Evolutionary conservation across 306 rosid species (phyloP).

Genomic region (Lathyrus oleraceus): DNA sequence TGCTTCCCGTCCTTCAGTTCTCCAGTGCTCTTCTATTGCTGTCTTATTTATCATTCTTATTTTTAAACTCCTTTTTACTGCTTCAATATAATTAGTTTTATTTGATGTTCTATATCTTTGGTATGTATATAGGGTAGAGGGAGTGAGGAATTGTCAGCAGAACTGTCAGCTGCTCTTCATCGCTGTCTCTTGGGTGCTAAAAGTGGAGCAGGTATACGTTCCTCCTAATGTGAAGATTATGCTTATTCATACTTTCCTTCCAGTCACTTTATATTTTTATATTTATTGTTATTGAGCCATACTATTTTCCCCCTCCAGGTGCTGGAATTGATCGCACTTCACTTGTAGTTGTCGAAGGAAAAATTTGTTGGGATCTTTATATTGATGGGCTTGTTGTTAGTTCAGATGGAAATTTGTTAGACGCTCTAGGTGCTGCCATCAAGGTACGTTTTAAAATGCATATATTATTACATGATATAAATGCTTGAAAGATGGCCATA

Average conservation of each 20-base stretch:
- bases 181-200: slow-evolving; percentile 75
- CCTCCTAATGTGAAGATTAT: slow-evolving; percentile 19
- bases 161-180: slow-evolving; percentile 69
- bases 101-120: slow-evolving; percentile 18
- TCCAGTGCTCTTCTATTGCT: background rate
- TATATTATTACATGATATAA: background rate
- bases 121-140: slow-evolving; percentile 70
- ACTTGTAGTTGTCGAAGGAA: slow-evolving; percentile 68
- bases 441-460: slow-evolving; percentile 55
- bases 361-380: slow-evolving; percentile 93
- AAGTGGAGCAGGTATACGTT: slow-evolving; percentile 72
- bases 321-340: slow-evolving; percentile 86
- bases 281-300: slow-evolving; percentile 5
- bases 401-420: slow-evolving; percentile 88
- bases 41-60: slow-evolving; percentile 20
- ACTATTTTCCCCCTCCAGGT: slow-evolving; percentile 44
- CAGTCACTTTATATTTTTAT: slow-evolving; percentile 7
- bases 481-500: slow-evolving; percentile 19
- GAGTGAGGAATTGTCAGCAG: slow-evolving; percentile 80
- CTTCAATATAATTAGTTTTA: slow-evolving; percentile 8
- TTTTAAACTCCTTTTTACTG: background rate
- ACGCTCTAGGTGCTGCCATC: slow-evolving; percentile 84
- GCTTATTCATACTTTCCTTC: slow-evolving; percentile 10
- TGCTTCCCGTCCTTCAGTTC: background rate
- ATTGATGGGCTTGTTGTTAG: slow-evolving; percentile 83